A percentile compares a stretch with the other conserved stretches of the same genome.
Conservation (phyloP, 305 asterid genomes). For the Ilex paraguariensis region DNA sequence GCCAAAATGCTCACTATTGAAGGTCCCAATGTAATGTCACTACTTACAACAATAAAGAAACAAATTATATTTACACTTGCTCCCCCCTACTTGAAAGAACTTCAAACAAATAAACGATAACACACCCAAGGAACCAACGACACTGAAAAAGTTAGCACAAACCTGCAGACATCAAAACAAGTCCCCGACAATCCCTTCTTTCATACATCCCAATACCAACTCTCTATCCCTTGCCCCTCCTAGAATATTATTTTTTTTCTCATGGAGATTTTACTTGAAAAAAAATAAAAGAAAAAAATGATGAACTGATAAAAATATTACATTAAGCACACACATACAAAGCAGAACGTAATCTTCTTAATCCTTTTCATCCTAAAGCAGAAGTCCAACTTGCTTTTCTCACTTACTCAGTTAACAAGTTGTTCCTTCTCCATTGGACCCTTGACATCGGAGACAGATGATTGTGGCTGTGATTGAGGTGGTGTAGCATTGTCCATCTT, state of each 20-base stretch:
- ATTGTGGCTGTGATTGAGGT: constrained; percentile 31
- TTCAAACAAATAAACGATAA: no score
- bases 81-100: no score
- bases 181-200: constrained; percentile 28
- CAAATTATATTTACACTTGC: no score
- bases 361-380: neutral
- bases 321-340: neutral
- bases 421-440: constrained; percentile 37
- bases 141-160: neutral
- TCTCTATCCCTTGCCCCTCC: constrained; percentile 23
- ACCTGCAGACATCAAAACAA: constrained; percentile 17
- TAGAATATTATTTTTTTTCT: constrained; percentile 13
- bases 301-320: no score
- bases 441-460: constrained; percentile 28
- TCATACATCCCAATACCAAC: constrained; percentile 27
- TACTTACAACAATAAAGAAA: no score
- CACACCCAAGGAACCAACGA: no score
- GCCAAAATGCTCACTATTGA: no score
- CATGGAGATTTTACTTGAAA: neutral
- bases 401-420: constrained; percentile 32
- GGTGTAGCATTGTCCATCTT: constrained; percentile 42
- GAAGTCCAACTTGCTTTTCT: neutral
- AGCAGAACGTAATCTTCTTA: constrained; percentile 16
- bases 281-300: constrained; percentile 13
- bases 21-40: no score